Evolutionary conservation across 202 grass and related monocot genomes (phyloP), one percentile per base, ranked within the genome.

Genomic region (Cymbopogon flexuosus): DNA sequence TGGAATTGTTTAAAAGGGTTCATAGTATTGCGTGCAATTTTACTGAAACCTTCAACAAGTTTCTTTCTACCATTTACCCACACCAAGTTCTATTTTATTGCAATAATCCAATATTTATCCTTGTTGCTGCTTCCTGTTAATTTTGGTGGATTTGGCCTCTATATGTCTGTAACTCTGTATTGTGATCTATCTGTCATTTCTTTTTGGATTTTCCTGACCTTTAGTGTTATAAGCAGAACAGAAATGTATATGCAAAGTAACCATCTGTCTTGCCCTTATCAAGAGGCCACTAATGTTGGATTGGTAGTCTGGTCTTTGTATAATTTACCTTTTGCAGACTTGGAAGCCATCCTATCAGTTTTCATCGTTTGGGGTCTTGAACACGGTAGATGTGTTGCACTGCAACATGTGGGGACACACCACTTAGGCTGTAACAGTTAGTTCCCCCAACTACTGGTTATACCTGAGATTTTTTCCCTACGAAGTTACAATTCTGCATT

Each of bases 61-160:
- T 70, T 39, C 23, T 65, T 65, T 72, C 22, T 43, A 65, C 23
- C 43, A 11, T 63, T 65, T 78, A 78, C 41, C 21, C 21, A 8
- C 39, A 61, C n/a, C 54, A 69, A 77, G 64, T 46, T 77, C 31
- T 71, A 21, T 74, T 21, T 23, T 21, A 57, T 65, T 51, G 68
- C 39, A 43, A 47, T 51, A 72, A 31, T 3, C 23, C 36, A 10
- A 9, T 62, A 3, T 49, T 41, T 83, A 30, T 83, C 80, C 19
- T 40, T 29, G 18, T 75, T 10, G 24, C 51, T 51, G 30, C 35
- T 80, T 22, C 11, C 70, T 13, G 2, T 65, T 51, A 66, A 65
- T 12, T 63, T 83, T 42, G n/a, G 13, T 19, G 34, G 37, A 21
- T 66, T 65, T 51, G 46, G 35, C 39, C 31, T 46, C 4, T 33